Base-by-base conservation (phyloP, 129 eudicot genomes). In the Chrysanthemum lavandulifolium region DNA sequence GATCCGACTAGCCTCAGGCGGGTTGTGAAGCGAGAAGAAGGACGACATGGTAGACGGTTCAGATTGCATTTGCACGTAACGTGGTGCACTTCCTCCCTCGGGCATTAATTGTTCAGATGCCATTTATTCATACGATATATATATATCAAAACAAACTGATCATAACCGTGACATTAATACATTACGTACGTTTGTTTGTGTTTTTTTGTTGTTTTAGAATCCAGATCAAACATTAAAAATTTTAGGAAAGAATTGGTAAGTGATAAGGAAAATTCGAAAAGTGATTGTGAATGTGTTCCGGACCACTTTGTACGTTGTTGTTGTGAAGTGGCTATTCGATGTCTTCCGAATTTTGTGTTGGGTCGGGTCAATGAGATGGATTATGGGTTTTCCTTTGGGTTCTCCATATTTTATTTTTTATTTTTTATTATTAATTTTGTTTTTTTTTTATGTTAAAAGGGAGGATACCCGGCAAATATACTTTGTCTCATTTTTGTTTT, bases 21-120 rank as follows among this genome's bases (percentile, higher is more conserved):
- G 83, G 43, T 54, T 81, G 52, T 86, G 90, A 53, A 80, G 78
- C 61, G 84, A 87, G 53, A 89, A 87, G 74, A 83, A 87, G 29
- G 96, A 87, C 16, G 95, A 82, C 51, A 76, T 29, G 69, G 60
- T 73, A 48, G 91, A 63, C 52, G 77, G 68, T 78, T 90, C 98
- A 70, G 95, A 64, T 73, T 93, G 96, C 97, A 93, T 90, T 78
- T 81, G 89, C 47, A 73, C 73, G 86, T 90, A 89, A 33, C 84
- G 85, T 0, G 84, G 84, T 0, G 87, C 91, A 27, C 74, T 82
- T 50, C 82, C 91, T 6, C 83, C 89, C 49, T 81, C 87, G 52
- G 81, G 72, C 80, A 85, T 76, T 55, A 89, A 83, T 73, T 87
- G 85, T 72, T 93, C 95, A 64, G 84, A 81, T 76, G 89, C 82